Base-by-base conservation (phyloP, 768 basidiomycete genomes). In the Kwoniella mangroviensis region DNA sequence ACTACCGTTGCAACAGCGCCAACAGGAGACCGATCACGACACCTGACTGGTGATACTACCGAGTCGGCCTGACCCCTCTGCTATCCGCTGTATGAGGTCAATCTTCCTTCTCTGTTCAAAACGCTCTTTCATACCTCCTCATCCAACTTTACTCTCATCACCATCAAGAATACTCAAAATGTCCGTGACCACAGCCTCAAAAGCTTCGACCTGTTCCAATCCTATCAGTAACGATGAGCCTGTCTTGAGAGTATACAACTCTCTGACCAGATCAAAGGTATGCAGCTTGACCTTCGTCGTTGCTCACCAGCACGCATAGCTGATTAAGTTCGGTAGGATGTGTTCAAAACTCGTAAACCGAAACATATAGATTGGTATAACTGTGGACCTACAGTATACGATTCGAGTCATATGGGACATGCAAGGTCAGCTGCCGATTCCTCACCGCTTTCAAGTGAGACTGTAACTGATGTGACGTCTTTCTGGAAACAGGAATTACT, bases 311-410 rank as follows among this genome's bases (percentile, higher is more conserved):
- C 58, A 21, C 26, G 49, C 10, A 49, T 45, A 49, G 34, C 40
- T 62, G 21, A 43, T 22, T 21, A 13, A 42, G 49, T 49, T 28
- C 17, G 61, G 11, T 77, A 94, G 92, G 90, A 88, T 63, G 90
- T 90, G 70, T 94, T 96, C 75, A 84, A 90, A 45, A 89, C 93
- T 6, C 72, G 69, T 45, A 70, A 81, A 69, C 83, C 81, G 12
- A 74, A 73, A 53, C 75, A 75, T 42, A 79, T 83, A 10, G 79
- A 95, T 77, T 98, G 95, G 95, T 98, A 99, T 82, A 98, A 97
- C 82, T 99, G 97, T 79, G 96, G 97, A 11, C 96, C 97, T 19
- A 99, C 97, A 0, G 97, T 99, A 10, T 99, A 99, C 82, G 97
- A 99, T 86, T 89, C 94, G 13, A 91, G 93, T 52, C 97, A 99